These are phyloP conservation scores for Collybia sp. DNA, from an alignment of 768 basidiomycete species.

Conservation along the genomic window DNA sequence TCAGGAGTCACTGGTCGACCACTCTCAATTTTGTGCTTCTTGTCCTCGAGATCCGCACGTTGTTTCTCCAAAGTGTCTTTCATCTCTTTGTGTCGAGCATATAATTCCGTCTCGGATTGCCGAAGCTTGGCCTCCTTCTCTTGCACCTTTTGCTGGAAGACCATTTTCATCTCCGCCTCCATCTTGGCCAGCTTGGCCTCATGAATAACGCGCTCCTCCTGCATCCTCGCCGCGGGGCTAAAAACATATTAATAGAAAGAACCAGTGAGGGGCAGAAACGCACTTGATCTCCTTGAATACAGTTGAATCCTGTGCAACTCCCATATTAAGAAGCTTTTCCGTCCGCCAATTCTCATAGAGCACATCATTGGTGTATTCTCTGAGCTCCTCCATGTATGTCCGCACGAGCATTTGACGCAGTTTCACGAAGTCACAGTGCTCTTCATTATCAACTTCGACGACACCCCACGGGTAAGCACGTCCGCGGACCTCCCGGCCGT, in stretches of 20 bases:
- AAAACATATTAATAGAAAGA: constrained; percentile 12
- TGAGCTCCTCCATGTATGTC: constrained; percentile 98
- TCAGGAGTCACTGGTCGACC: constrained; percentile 95
- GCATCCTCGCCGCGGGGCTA: constrained; percentile 93
- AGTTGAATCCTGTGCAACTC: constrained; percentile 93
- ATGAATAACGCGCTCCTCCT: constrained; percentile 94
- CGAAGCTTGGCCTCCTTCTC: constrained; percentile 99
- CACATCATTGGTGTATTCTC: constrained; percentile 94
- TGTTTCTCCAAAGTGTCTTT: constrained; percentile 99
- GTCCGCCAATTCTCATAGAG: constrained; percentile 99
- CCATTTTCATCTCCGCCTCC: constrained; percentile 99
- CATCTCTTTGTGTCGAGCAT: constrained; percentile 99
- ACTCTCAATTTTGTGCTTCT: constrained; percentile 93
- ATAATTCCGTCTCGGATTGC: constrained; percentile 98
- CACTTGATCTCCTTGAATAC: constrained; percentile 99
- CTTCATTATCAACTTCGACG: constrained; percentile 98
- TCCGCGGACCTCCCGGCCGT: constrained; percentile 91
- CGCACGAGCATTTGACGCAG: constrained; percentile 98
- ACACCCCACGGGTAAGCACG: constrained; percentile 98
- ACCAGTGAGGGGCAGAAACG: constrained; percentile 22
- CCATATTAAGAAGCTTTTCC: constrained; percentile 95
- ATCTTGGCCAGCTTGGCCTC: constrained; percentile 98
- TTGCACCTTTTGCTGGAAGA: constrained; percentile 99
- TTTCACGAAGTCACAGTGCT: constrained; percentile 99
- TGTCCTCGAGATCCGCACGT: constrained; percentile 91